phyloP scores from a whole-genome alignment of 768 basidiomycete genomes.

The Coprinopsis cinerea region DNA sequence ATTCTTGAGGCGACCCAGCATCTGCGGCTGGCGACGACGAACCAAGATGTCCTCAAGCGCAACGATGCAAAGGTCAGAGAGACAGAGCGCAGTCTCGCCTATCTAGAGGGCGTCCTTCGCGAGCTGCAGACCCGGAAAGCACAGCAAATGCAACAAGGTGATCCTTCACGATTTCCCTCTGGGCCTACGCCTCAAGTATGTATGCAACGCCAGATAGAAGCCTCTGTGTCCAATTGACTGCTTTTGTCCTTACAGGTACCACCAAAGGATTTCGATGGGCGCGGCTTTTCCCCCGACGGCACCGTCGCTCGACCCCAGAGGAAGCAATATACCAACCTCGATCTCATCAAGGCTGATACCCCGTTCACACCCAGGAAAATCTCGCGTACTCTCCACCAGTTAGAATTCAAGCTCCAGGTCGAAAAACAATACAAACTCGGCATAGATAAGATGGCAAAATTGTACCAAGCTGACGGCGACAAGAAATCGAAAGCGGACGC shows the following conservation, averaged over 20 bases:
- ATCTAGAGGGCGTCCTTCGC: conserved; percentile 82
- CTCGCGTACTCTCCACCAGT: conserved; percentile 94
- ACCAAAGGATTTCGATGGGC: conserved; percentile 42
- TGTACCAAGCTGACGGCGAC: conserved; percentile 95
- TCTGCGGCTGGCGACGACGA: conserved; percentile 75
- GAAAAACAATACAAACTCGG: conserved; percentile 98
- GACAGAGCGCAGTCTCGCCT: conserved; percentile 74
- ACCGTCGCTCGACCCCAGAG: conserved; percentile 25
- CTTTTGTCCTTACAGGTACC: conserved; percentile 37
- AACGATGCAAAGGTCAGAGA: conserved; percentile 86
- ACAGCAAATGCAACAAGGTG: conserved; percentile 51
- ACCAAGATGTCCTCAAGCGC: conserved; percentile 77
- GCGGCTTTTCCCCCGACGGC: conserved; percentile 35
- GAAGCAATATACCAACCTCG: conserved; percentile 78
- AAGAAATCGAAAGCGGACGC: conserved; percentile 93
- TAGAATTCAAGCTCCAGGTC: conserved; percentile 98
- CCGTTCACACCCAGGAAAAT: conserved; percentile 96
- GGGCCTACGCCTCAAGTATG: conserved; percentile 34
- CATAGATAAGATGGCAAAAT: conserved; percentile 97
- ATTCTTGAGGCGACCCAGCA: conserved; percentile 80
- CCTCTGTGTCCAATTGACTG: not conserved
- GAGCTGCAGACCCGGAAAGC: conserved; percentile 77
- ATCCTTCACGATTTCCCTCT: conserved; percentile 42
- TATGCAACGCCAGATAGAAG: not conserved
- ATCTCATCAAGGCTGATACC: conserved; percentile 96